Base-by-base conservation (phyloP, 352 stramenopile genomes). In the Phytopythium aichiense region DNA sequence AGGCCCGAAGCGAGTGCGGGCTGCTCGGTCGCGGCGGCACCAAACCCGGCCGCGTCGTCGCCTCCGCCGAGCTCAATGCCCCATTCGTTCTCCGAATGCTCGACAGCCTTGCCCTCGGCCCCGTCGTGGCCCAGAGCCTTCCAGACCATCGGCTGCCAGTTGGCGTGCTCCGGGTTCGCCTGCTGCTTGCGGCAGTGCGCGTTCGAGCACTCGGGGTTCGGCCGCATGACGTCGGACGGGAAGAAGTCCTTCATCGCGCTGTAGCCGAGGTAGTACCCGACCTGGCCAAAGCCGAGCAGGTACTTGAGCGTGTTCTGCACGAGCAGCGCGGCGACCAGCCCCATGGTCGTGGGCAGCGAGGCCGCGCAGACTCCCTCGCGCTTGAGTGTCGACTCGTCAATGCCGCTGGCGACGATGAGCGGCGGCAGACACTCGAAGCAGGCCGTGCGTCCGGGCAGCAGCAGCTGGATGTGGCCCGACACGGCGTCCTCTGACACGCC, bases 231-330 rank as follows among this genome's bases (percentile, higher is more conserved):
- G 22, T 89, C 79, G 12, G 70, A 76, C 9, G 88, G 89, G 65
- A 97, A 96, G 50, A 94, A 95, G 55, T 97, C 85, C 38, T 80
- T 91, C 77, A 96, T 86, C 15, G 88, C 85, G 55, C 84, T 93
- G 71, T 96, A 97, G 37, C 85, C 86, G 31, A 95, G 58, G 51
- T 94, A 96, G 67, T 97, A 96, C 53, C 87, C 91, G 28, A 95
- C 74, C 46, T 95, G 83, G 6, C 89, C 89, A 59, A 97, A 97
- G 23, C 68, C 66, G 3, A 97, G 67, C 16, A 97, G 58, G 53
- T 87, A 91, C 74, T 97, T 97, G 33, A 97, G 79, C 55, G 81
- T 78, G 63, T 97, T 96, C 63, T 97, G 89, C 57, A 95, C 87
- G 15, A 97, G 72, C 63, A 96, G 58, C 16, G 86, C 84, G 9